Percentiles rank a stretch among this genome's conserved stretches.
phyloP scores from a whole-genome alignment of 192 early-diverging fungal genomes.

The Gamsiella multidivaricata region DNA sequence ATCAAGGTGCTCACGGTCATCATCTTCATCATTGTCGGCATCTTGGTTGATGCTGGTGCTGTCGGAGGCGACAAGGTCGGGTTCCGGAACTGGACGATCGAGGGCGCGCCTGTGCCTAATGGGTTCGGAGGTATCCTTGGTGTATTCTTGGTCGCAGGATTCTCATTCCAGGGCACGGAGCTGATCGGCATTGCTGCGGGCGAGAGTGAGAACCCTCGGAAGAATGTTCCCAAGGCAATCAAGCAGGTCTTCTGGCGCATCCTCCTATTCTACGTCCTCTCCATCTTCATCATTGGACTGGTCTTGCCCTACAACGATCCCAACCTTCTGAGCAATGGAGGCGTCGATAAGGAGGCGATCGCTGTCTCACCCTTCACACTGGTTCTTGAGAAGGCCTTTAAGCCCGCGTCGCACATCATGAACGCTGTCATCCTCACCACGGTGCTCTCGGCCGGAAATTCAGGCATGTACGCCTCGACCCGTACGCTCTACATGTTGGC shows the following conservation, averaged over 20 bases:
- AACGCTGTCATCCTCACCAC: constrained; percentile 79
- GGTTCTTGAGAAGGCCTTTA: constrained; percentile 67
- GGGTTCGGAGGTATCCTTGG: constrained; percentile 74
- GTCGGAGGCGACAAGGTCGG: constrained; percentile 71
- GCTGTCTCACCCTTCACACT: constrained; percentile 74
- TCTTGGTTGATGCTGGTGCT: constrained; percentile 78
- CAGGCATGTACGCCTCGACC: constrained; percentile 76
- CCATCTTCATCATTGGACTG: constrained; percentile 77
- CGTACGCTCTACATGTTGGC: constrained; percentile 73
- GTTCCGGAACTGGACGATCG: constrained; percentile 69
- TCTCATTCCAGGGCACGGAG: constrained; percentile 91
- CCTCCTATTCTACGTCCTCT: constrained; percentile 72
- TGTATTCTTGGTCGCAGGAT: constrained; percentile 82
- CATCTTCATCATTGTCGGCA: constrained; percentile 85
- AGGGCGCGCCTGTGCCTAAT: constrained; percentile 69
- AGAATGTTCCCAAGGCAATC: constrained; percentile 79
- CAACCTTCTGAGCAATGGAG: constrained; percentile 51
- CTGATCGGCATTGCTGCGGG: constrained; percentile 94
- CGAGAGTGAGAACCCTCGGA: constrained; percentile 79
- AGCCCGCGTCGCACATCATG: constrained; percentile 70
- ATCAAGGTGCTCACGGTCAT: constrained; percentile 89
- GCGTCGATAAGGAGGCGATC: constrained; percentile 52
- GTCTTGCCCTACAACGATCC: constrained; percentile 73
- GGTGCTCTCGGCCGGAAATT: constrained; percentile 79
- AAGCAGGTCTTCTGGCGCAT: constrained; percentile 81